A percentile compares a stretch with the other conserved stretches of the same genome.
Conservation (phyloP, 106 monocot genomes). For the Dioscorea zingiberensis region DNA sequence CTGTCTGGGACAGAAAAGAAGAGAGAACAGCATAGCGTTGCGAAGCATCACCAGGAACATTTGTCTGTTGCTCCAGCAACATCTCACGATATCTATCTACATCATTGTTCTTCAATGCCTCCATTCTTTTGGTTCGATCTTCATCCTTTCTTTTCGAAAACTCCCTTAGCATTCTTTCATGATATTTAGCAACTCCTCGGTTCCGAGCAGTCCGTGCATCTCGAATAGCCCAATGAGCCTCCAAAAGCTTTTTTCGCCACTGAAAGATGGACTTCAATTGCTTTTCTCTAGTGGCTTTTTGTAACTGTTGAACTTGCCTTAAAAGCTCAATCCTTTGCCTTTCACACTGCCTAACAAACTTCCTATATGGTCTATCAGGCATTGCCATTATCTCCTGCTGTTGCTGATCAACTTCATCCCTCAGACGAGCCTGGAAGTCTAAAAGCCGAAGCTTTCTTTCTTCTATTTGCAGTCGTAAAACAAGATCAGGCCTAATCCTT, state of each 20-base stretch:
- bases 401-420: constrained; percentile 80
- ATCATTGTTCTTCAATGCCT: constrained; percentile 98
- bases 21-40: constrained; percentile 89
- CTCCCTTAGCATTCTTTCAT: constrained; percentile 88
- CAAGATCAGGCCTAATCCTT: constrained; percentile 84
- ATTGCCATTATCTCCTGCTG: constrained; percentile 97
- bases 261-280: constrained; percentile 83
- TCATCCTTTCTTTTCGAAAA: constrained; percentile 92
- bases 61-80: constrained; percentile 88
- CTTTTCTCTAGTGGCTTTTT: constrained; percentile 64
- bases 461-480: constrained; percentile 81
- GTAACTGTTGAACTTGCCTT: constrained; percentile 84
- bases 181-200: constrained; percentile 88
- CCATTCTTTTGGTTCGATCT: constrained; percentile 86
- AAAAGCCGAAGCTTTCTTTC: constrained; percentile 85
- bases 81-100: constrained; percentile 93
- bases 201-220: constrained; percentile 88
- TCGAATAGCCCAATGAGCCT: constrained; percentile 92
- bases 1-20: constrained; percentile 93
- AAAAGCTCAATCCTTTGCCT: constrained; percentile 64
- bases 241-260: constrained; percentile 96
- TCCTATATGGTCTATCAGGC: constrained; percentile 80
- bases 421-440: constrained; percentile 75
- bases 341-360: constrained; percentile 88
- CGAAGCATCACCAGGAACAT: constrained; percentile 77